Evolutionary conservation across 768 basidiomycete species (phyloP), one percentile per base, ranked within the genome.

Genomic region (Leccinum longicurvipes): DNA sequence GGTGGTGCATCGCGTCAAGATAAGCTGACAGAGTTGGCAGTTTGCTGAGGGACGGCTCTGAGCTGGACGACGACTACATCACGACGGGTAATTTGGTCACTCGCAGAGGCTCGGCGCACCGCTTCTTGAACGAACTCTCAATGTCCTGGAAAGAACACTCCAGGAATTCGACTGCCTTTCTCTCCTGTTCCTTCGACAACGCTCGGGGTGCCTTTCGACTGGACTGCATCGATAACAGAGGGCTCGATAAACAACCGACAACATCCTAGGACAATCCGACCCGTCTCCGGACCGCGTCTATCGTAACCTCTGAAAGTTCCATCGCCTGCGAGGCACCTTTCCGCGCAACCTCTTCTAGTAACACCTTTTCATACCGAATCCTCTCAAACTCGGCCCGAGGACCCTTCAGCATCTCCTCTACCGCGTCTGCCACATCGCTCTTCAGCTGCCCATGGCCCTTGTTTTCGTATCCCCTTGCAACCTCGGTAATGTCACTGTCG

Each of bases 401-500:
- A 1, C 72, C 72, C 45, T 76, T 80, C n/a, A 96, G 62, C 42
- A 83, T 61, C 51, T 79, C 84, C 36, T 86, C 84, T 1, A 98
- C 78, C 0, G 85, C 89, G 4, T 88, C 89, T 1, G 79, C 78
- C 2, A 94, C 85, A 46, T 88, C 86, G 4, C 66, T 73, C 74
- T 98, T 98, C 59, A 98, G 72, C 15, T 78, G 66, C 0, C 82
- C 85, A 54, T 89, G 85, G 0, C 85, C 83, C 55, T 78, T 79
- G 45, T 72, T 76, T 56, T 72, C 74, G 56, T 86, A 89, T 12
- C 75, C 71, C 51, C 60, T 65, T 3, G 84, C 84, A 14, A 89
- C 73, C 1, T 68, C 64, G 0, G 64, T 59, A 2, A 78, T 74
- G 1, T 79, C 69, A 47, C 78, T 77, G 42, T 76, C 73, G 1